Conservation (phyloP, 352 stramenopile genomes). For the Elongisporangium anandrum region DNA sequence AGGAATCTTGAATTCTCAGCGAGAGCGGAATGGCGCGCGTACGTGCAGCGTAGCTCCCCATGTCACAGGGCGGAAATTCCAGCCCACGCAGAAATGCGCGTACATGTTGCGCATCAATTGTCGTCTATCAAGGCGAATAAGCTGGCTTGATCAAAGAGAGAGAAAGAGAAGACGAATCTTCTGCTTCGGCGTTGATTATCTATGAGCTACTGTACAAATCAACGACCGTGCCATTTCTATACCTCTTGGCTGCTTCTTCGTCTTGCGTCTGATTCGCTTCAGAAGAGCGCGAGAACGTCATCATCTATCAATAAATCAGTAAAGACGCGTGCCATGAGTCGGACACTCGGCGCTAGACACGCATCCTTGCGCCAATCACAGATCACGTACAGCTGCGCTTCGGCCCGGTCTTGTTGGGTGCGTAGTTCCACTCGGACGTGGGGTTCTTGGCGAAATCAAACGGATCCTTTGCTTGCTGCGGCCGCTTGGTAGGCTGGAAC, state of each 20-base stretch:
- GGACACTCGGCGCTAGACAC: background rate
- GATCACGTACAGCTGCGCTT: conserved; percentile 13
- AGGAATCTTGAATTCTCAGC: too few species aligned
- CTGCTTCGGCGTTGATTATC: background rate
- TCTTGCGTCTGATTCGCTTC: background rate
- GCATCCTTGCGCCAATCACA: background rate
- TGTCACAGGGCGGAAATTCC: background rate
- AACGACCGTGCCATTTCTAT: background rate
- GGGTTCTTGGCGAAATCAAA: conserved; percentile 58
- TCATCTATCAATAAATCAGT: background rate
- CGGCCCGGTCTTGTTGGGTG: conserved; percentile 20
- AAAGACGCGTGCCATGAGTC: background rate
- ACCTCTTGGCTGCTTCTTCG: conserved; percentile 1
- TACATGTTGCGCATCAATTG: background rate
- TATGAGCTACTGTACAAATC: background rate
- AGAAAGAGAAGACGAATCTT: background rate
- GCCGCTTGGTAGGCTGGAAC: conserved; percentile 10
- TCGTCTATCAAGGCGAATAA: background rate
- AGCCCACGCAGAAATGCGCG: background rate
- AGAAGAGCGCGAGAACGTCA: background rate
- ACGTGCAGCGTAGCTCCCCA: background rate
- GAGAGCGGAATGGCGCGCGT: background rate
- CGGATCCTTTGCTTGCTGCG: conserved; percentile 1
- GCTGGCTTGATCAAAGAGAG: background rate
- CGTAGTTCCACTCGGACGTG: conserved; percentile 62